Percentiles rank a stretch among this genome's conserved stretches.
phyloP scores from a whole-genome alignment of 257 asterid genomes.

The Asclepias syriaca region DNA sequence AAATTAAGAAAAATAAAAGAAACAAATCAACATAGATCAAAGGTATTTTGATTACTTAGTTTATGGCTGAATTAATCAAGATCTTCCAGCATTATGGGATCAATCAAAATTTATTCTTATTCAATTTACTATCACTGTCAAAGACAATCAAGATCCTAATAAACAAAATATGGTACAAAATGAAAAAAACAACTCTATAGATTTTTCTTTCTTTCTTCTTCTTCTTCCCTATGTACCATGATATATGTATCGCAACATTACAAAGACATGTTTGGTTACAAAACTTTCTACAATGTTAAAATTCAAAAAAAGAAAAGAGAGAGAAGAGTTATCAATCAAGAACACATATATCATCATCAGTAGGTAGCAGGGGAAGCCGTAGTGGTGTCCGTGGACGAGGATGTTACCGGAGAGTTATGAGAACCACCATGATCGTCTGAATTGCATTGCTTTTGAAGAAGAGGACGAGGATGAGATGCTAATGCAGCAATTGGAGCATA shows the following conservation, averaged over 20 bases:
- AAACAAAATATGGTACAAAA: not conserved
- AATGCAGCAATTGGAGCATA: conserved; percentile 56
- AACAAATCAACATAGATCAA: not conserved
- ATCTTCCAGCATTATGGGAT: conserved; percentile 5
- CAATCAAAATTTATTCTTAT: not conserved
- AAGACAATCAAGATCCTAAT: conserved; percentile 6
- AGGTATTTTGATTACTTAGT: not conserved
- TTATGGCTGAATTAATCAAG: too few species aligned
- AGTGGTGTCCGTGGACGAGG: conserved; percentile 25
- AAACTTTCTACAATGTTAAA: conserved; percentile 22
- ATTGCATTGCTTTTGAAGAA: not conserved
- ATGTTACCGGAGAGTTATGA: conserved; percentile 15
- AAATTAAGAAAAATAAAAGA: not conserved
- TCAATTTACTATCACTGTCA: conserved; percentile 16
- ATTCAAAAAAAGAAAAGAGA: not conserved
- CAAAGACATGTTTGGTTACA: conserved; percentile 8
- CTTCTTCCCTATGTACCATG: not conserved
- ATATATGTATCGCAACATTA: conserved; percentile 2
- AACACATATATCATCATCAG: not conserved
- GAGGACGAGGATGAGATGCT: conserved; percentile 32
- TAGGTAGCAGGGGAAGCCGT: conserved; percentile 16
- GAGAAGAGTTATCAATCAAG: not conserved
- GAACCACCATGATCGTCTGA: conserved; percentile 11
- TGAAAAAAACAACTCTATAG: conserved; percentile 5
- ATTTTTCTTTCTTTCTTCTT: too few species aligned